Conservation (phyloP, 2,329 filamentous ascomycete genomes). For the Aspergillus hiratsukae region DNA sequence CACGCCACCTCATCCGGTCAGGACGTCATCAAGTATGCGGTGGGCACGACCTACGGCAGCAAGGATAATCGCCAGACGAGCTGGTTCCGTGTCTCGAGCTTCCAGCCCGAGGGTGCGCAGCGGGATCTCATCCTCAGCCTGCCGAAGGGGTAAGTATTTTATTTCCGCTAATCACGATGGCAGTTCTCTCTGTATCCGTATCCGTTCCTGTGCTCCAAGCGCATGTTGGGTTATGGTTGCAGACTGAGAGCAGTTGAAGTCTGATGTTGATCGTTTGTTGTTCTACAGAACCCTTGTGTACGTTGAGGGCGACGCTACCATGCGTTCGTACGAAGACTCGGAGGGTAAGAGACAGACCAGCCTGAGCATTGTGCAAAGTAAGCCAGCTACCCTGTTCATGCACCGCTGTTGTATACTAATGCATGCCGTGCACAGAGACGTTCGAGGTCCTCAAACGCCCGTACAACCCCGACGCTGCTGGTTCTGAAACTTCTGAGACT, state of each 20-base stretch:
- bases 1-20: slow-evolving; percentile 64
- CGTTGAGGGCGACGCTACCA: slow-evolving; percentile 75
- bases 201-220: background rate
- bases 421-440: slow-evolving; percentile 17
- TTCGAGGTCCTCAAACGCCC: slow-evolving; percentile 35
- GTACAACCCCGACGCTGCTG: slow-evolving; percentile 2
- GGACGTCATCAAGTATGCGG: slow-evolving; percentile 70
- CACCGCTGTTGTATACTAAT: no score
- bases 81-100: slow-evolving; percentile 79
- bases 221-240: background rate
- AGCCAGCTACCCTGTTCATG: slow-evolving; percentile 29
- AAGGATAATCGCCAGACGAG: slow-evolving; percentile 70
- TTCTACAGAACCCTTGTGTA: slow-evolving; percentile 65
- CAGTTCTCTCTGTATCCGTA: background rate
- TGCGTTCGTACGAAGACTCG: slow-evolving; percentile 62
- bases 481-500: slow-evolving; percentile 8
- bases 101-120: slow-evolving; percentile 60
- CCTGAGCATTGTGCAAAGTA: slow-evolving; percentile 77
- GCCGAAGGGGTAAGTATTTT: slow-evolving; percentile 82
- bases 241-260: background rate
- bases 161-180: background rate
- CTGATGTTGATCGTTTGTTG: slow-evolving; percentile 9
- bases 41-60: slow-evolving; percentile 65
- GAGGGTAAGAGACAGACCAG: slow-evolving; percentile 62
- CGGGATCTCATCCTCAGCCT: slow-evolving; percentile 69